Evolutionary conservation across 352 stramenopile genomes (phyloP).

Genomic region (Aphanomyces cochlioides): DNA sequence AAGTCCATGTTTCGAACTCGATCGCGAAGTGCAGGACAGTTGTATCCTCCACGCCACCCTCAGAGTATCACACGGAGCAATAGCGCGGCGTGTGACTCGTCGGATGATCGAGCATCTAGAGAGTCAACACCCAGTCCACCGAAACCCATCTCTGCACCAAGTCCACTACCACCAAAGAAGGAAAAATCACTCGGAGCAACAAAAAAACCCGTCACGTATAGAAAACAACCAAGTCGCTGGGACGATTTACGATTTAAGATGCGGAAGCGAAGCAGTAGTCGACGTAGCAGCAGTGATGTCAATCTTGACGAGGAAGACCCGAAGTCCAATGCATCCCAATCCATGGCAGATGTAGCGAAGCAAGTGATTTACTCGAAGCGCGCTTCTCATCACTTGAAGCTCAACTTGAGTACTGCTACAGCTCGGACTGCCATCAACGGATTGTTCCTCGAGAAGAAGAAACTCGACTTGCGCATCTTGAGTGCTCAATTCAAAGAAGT

Average conservation of each 20-base stretch:
- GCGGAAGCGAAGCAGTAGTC: slow-evolving; percentile 1
- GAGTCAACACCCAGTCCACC: not conserved
- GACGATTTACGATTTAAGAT: slow-evolving; percentile 17
- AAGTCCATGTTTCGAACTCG: slow-evolving; percentile 7
- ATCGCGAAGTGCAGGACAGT: slow-evolving; percentile 18
- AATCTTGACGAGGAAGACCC: slow-evolving; percentile 9
- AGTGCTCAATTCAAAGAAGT: slow-evolving; percentile 84
- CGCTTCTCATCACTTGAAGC: slow-evolving; percentile 62
- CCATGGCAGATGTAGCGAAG: slow-evolving; percentile 55
- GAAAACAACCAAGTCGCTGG: slow-evolving; percentile 22
- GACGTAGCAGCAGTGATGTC: not conserved
- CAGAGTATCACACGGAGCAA: slow-evolving; percentile 4
- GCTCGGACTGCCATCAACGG: slow-evolving; percentile 47
- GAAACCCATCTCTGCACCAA: not conserved
- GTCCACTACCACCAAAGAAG: slow-evolving; percentile 4
- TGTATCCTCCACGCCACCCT: not conserved
- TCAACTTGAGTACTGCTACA: slow-evolving; percentile 41
- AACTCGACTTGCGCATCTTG: slow-evolving; percentile 69
- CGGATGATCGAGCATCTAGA: not conserved
- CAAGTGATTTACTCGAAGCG: slow-evolving; percentile 69
- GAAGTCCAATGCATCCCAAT: slow-evolving; percentile 7
- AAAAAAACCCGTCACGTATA: slow-evolving; percentile 4
- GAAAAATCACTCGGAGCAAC: slow-evolving; percentile 11
- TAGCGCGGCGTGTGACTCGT: not conserved
- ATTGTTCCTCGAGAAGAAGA: slow-evolving; percentile 89